Base-by-base conservation (phyloP, 2,329 filamentous ascomycete genomes). In the Parascedosporium putredinis region DNA sequence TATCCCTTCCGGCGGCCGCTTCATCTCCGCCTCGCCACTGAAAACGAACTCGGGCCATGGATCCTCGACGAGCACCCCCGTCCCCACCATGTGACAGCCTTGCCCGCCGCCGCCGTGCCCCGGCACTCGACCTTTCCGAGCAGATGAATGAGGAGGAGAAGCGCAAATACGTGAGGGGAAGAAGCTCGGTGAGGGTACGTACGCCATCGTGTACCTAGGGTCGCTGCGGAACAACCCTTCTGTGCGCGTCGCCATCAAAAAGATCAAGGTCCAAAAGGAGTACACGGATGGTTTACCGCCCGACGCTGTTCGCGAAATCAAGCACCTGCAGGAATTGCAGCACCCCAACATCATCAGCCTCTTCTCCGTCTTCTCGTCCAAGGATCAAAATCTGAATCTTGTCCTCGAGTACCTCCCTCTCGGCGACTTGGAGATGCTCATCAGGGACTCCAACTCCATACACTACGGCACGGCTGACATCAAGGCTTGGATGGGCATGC, bases 401-500 rank as follows among this genome's bases (percentile, higher is more conserved):
- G 93, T 98, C 22, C 81, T 98, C 58, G 93, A 98, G 67, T 95
- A 86, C 66, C 76, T 97, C 3, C 90, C 91, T 0, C 79, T 88
- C n/a, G 91, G 93, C 56, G 93, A 98, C 67, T 77, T 98, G 24
- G 88, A 97, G 67, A 88, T 90, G 76, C 79, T 98, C 52, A 95
- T 95, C 64, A 87, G 88, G 64, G 90, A 97, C 67, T 81, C 78
- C 25, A 78, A 83, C 43, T 72, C 73, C 49, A 83, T 96, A 44
- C 80, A 82, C 50, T 97, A 97, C 65, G 86, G 86, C 54, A 79
- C 81, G 9, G 86, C 87, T 16, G 93, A 98, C 65, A 89, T 97
- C 66, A 98, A 98, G 66, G 86, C 89, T 14, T 98, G 93, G 93
- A 95, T 96, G 84, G 87, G 86, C 55, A 97, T 97, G 93, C 77